Conservation (phyloP, 768 basidiomycete species). For the Lentinula lateritia region DNA sequence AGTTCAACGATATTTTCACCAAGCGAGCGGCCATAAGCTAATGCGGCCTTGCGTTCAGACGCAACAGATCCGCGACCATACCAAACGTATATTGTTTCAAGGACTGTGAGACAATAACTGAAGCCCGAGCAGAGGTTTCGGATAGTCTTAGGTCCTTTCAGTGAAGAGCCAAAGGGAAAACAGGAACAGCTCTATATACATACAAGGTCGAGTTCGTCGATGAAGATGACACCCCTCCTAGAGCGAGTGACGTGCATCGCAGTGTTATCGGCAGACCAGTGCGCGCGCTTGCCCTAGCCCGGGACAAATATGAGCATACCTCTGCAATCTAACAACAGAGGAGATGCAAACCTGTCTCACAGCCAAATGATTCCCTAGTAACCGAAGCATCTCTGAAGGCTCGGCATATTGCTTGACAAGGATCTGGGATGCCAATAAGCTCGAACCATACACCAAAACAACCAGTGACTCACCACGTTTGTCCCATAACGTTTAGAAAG, state of each 20-base stretch:
- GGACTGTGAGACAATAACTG: conserved; percentile 70
- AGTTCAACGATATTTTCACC: conserved; percentile 46
- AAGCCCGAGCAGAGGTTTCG: conserved; percentile 80
- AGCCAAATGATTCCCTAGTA: conserved; percentile 67
- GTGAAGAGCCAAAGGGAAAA: not conserved
- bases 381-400: conserved; percentile 52
- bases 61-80: conserved; percentile 65
- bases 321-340: not conserved
- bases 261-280: conserved; percentile 78
- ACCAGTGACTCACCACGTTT: conserved; percentile 38
- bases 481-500: conserved; percentile 73
- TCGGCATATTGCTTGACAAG: conserved; percentile 58
- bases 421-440: conserved; percentile 20
- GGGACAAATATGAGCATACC: not conserved
- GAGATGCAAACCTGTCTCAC: conserved; percentile 59
- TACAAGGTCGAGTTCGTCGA: conserved; percentile 70
- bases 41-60: conserved; percentile 56
- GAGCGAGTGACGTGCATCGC: conserved; percentile 73
- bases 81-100: conserved; percentile 77
- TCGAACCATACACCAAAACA: not conserved
- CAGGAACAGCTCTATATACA: conserved; percentile 23
- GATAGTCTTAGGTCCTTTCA: conserved; percentile 34
- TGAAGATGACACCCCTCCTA: conserved; percentile 40
- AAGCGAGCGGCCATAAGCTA: conserved; percentile 52
- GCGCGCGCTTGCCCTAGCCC: conserved; percentile 57